phyloP scores from a whole-genome alignment of 805 yeast species.

The Nakazawaea molendinolei region DNA sequence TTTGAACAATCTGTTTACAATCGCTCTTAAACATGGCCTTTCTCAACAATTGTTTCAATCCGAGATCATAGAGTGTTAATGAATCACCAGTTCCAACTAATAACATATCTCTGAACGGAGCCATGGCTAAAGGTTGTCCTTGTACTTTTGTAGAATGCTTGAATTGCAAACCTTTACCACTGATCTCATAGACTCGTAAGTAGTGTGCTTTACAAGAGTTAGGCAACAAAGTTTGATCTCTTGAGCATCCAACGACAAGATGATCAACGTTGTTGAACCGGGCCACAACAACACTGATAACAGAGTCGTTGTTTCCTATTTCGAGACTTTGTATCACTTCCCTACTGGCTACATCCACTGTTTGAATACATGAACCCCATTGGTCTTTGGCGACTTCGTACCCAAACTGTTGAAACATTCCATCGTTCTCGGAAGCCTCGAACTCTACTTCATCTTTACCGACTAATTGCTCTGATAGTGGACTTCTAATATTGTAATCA shows the following conservation, averaged over 20 bases:
- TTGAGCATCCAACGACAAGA: conserved; percentile 40
- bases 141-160: conserved; percentile 58
- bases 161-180: conserved; percentile 30
- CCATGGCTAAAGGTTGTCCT: conserved; percentile 39
- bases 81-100: conserved; percentile 49
- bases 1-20: conserved; percentile 42
- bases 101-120: conserved; percentile 50
- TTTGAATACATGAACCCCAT: conserved; percentile 54
- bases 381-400: conserved; percentile 21
- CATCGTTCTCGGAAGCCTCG: conserved; percentile 25
- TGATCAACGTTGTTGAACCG: conserved; percentile 21
- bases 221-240: conserved; percentile 25
- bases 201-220: conserved; percentile 18
- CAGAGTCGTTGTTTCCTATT: conserved; percentile 31
- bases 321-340: conserved; percentile 37
- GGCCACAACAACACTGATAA: conserved; percentile 30
- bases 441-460: conserved; percentile 20
- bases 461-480: conserved; percentile 18
- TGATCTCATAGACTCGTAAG: conserved; percentile 32
- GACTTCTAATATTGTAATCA: conserved; percentile 31
- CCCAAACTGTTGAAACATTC: conserved; percentile 40
- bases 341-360: conserved; percentile 28
- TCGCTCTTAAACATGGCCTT: conserved; percentile 46
- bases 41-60: conserved; percentile 70
- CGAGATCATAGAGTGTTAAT: conserved; percentile 63